Conservation (phyloP, 2,329 filamentous ascomycete genomes). For the Arthroderma sp. region DNA sequence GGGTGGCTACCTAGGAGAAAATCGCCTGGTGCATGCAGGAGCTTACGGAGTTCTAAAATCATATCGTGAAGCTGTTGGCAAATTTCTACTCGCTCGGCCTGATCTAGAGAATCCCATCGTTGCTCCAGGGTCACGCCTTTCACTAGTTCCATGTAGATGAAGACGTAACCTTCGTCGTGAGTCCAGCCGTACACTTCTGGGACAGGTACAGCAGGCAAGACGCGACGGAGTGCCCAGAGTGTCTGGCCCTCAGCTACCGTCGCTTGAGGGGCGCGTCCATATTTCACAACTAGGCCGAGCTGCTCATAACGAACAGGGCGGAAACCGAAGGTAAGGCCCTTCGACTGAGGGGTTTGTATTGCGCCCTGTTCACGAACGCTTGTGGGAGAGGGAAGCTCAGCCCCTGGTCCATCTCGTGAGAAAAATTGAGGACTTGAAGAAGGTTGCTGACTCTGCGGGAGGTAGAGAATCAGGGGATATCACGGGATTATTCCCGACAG, state of each 20-base stretch:
- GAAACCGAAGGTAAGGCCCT: not conserved
- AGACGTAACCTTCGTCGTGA: constrained; percentile 14
- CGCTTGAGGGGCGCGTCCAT: constrained; percentile 9
- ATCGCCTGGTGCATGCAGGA: constrained; percentile 12
- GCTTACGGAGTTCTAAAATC: constrained; percentile 8
- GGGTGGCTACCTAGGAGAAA: constrained; percentile 13
- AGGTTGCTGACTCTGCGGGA: constrained; percentile 1
- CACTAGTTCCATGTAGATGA: constrained; percentile 23
- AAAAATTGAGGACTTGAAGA: not conserved
- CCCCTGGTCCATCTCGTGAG: constrained; percentile 1
- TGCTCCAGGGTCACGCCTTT: constrained; percentile 16
- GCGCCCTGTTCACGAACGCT: constrained; percentile 1
- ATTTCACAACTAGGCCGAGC: constrained; percentile 15
- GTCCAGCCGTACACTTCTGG: constrained; percentile 26
- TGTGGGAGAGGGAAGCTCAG: constrained; percentile 1
- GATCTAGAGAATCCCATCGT: constrained; percentile 11
- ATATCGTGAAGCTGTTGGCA: constrained; percentile 12
- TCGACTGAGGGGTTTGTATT: not conserved
- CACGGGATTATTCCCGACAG: not conserved
- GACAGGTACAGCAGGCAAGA: constrained; percentile 17
- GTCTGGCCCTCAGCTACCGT: constrained; percentile 13
- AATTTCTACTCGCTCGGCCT: constrained; percentile 9
- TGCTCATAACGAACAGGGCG: constrained; percentile 10
- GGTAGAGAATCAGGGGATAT: not conserved
- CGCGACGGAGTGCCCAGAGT: constrained; percentile 13